Base-by-base conservation (phyloP, 2,329 filamentous ascomycete species). In the Fusarium nurragi region DNA sequence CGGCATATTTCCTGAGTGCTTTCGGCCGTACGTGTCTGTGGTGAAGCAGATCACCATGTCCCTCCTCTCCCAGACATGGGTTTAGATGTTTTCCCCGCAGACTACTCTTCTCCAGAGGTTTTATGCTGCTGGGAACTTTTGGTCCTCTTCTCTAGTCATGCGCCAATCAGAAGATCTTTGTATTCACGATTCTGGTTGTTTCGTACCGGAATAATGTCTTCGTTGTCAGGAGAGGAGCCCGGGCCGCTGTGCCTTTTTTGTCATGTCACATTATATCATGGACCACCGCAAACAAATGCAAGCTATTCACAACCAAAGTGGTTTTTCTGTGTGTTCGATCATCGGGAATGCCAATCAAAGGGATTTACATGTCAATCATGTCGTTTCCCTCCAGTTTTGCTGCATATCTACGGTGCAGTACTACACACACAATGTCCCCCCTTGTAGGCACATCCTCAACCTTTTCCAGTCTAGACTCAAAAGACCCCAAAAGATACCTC, bases 401-500 rank as follows among this genome's bases (percentile, higher is more conserved):
- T 30, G 37, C 26, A 66, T n/a, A n/a, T n/a, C n/a, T n/a, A n/a
- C n/a, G n/a, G n/a, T n/a, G n/a, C n/a, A n/a, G n/a, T n/a, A n/a
- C n/a, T n/a, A n/a, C n/a, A n/a, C n/a, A n/a, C 54, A 49, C 41
- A 38, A 53, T 40, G 41, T 56, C n/a, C n/a, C 59, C 30, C 14
- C 30, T 32, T 32, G 30, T 32, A 32, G 16, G 32, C 32, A 34
- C 16, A 34, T 18, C 32, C 32, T 34, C 32, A 34, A 18, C 54
- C 54, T n/a, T 51, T 34, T 34, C 7, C 7, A 58, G 41, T 49
- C 55, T 57, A 70, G 61, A 65, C 48, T 41, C 55, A 34, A 56
- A 56, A 30, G 37, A 59, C 37, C 41, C 36, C 55, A 57, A 43
- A 49, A 67, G 49, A 56, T 41, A 50, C 44, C 47, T 39, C 23